phyloP scores from a whole-genome alignment of 805 yeast species.

The Starmerella khaoyaiensis region DNA sequence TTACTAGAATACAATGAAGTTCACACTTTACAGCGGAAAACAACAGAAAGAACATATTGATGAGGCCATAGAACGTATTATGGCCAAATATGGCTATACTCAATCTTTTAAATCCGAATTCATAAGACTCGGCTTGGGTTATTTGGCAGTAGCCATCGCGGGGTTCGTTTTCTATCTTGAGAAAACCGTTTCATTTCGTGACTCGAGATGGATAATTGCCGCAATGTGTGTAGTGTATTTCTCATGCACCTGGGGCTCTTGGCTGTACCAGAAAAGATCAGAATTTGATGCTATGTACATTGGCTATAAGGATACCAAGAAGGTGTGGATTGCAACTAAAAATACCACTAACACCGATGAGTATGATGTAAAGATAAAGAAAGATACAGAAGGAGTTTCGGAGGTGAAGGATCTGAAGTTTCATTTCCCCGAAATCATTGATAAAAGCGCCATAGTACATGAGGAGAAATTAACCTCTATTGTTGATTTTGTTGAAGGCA shows the following conservation, averaged over 20 bases:
- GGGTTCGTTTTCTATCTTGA: conserved; percentile 17
- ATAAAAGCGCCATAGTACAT: conserved; percentile 14
- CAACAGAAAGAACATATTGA: conserved; percentile 19
- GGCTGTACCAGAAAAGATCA: conserved; percentile 11
- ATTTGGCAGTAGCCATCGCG: conserved; percentile 14
- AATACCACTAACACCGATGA: conserved; percentile 7
- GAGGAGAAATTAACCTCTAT: conserved; percentile 7
- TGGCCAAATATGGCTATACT: conserved; percentile 17
- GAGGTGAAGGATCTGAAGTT: background rate
- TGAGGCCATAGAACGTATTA: conserved; percentile 14
- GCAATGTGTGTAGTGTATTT: conserved; percentile 15
- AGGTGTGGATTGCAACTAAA: conserved; percentile 13
- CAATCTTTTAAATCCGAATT: conserved; percentile 18
- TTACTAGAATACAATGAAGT: too few relatives aligned
- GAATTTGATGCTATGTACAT: conserved; percentile 18
- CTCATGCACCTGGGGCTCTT: conserved; percentile 8
- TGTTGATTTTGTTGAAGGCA: background rate
- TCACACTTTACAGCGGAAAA: conserved; percentile 17
- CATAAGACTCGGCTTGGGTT: conserved; percentile 16
- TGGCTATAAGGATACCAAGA: conserved; percentile 12
- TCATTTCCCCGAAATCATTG: conserved; percentile 12
- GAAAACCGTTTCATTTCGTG: conserved; percentile 12
- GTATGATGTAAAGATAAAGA: conserved; percentile 6
- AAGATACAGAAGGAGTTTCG: background rate
- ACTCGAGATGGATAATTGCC: conserved; percentile 8